phyloP scores from a whole-genome alignment of 78 protist genomes.

The Salpingoeca rosetta region DNA sequence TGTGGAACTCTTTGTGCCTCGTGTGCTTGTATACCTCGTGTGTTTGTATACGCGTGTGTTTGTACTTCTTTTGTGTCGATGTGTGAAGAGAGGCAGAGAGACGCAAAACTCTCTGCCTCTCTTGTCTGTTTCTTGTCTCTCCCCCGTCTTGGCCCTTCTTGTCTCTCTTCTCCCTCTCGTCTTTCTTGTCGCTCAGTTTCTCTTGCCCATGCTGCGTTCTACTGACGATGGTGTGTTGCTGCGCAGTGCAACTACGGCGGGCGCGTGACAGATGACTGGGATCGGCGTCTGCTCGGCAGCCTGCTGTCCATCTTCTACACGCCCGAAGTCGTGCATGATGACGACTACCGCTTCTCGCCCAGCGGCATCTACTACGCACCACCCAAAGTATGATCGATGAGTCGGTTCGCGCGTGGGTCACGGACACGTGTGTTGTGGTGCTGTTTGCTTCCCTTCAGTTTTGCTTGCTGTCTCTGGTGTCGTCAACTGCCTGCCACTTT shows the following conservation, averaged over 20 bases:
- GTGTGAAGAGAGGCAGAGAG: too few species aligned
- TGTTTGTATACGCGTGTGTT: too few species aligned
- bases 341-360: slow-evolving; percentile 43
- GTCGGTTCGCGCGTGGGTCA: too few species aligned
- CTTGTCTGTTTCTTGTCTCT: not conserved
- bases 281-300: slow-evolving; percentile 36
- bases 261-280: slow-evolving; percentile 72
- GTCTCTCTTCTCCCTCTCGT: not conserved
- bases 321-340: not conserved
- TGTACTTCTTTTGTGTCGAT: too few species aligned
- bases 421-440: slow-evolving; percentile 13
- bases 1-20: too few species aligned
- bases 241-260: slow-evolving; percentile 72
- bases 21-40: too few species aligned
- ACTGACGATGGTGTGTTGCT: too few species aligned
- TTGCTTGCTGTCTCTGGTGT: not conserved
- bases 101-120: too few species aligned
- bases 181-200: not conserved
- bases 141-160: not conserved
- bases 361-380: slow-evolving; percentile 11
- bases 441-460: not conserved
- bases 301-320: not conserved
- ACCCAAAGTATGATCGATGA: too few species aligned
- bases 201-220: too few species aligned
- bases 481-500: not conserved